These are phyloP conservation scores for Acmispon strigosus DNA, from an alignment of 306 rosid species.

Conservation along the genomic window DNA sequence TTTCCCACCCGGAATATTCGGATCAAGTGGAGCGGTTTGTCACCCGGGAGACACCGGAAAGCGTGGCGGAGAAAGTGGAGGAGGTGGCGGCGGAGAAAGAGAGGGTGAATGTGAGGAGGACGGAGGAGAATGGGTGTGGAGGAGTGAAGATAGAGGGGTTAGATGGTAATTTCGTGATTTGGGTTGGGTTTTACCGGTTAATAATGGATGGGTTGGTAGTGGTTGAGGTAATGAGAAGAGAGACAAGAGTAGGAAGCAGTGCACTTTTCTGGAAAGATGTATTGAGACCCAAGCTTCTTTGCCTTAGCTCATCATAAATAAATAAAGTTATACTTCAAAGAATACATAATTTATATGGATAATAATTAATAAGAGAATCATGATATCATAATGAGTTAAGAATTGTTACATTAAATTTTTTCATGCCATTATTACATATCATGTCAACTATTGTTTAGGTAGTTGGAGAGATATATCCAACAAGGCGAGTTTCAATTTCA, in stretches of 20 bases:
- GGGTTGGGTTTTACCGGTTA: slow-evolving; percentile 36
- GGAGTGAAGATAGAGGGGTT: slow-evolving; percentile 41
- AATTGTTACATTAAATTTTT: no score
- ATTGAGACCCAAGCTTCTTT: slow-evolving; percentile 36
- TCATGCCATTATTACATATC: no score
- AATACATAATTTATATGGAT: no score
- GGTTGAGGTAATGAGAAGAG: slow-evolving; percentile 37
- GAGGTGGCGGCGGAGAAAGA: slow-evolving; percentile 24
- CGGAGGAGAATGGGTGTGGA: slow-evolving; percentile 27
- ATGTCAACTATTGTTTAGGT: no score
- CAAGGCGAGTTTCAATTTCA: no score
- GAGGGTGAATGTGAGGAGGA: slow-evolving; percentile 22
- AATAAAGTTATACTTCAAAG: neutral
- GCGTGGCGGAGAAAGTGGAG: slow-evolving; percentile 25
- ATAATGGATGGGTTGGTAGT: slow-evolving; percentile 49
- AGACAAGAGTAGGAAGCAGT: neutral
- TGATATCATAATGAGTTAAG: no score
- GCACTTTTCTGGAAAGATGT: slow-evolving; percentile 38
- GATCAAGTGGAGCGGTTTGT: slow-evolving; percentile 41
- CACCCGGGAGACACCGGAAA: slow-evolving; percentile 36
- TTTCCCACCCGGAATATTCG: slow-evolving; percentile 22
- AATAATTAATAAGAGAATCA: no score
- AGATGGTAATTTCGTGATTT: slow-evolving; percentile 26
- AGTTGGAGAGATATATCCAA: no score
- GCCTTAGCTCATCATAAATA: slow-evolving; percentile 7